Evolutionary conservation across 768 basidiomycete genomes (phyloP).

Genomic region (Russula sp.): DNA sequence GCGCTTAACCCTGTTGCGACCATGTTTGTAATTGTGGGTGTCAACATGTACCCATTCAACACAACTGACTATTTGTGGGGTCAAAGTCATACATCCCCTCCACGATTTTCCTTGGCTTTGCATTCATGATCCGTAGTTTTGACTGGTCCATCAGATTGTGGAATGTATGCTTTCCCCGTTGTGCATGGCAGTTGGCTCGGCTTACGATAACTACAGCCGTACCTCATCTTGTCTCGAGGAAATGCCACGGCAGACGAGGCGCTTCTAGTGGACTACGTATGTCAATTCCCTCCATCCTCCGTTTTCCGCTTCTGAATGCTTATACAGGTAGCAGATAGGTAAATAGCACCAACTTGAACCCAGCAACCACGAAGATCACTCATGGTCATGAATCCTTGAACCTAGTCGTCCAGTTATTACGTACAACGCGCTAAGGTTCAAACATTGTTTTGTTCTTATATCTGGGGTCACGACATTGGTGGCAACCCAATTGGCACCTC

Average conservation of each 20-base stretch:
- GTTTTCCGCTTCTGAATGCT: background rate
- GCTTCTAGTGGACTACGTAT: constrained; percentile 59
- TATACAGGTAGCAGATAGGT: constrained; percentile 13
- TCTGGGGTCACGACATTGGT: constrained; percentile 46
- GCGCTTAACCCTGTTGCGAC: constrained; percentile 44
- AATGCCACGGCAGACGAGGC: constrained; percentile 50
- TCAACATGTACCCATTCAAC: background rate
- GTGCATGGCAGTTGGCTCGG: background rate
- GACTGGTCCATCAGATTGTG: constrained; percentile 53
- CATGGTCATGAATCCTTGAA: background rate
- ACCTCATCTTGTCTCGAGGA: constrained; percentile 51
- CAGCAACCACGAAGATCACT: background rate
- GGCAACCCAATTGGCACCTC: constrained; percentile 49
- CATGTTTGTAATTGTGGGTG: constrained; percentile 41
- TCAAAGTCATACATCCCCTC: constrained; percentile 55
- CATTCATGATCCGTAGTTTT: constrained; percentile 42
- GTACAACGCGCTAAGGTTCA: constrained; percentile 41
- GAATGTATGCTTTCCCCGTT: constrained; percentile 39
- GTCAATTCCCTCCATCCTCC: constrained; percentile 23
- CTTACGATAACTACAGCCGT: constrained; percentile 43
- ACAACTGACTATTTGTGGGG: background rate
- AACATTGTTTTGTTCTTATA: constrained; percentile 48
- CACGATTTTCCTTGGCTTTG: constrained; percentile 44
- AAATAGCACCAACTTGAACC: background rate
- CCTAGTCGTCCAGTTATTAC: background rate